Conservation (phyloP, 257 asterid species). For the Thymus quinquecostatus region DNA sequence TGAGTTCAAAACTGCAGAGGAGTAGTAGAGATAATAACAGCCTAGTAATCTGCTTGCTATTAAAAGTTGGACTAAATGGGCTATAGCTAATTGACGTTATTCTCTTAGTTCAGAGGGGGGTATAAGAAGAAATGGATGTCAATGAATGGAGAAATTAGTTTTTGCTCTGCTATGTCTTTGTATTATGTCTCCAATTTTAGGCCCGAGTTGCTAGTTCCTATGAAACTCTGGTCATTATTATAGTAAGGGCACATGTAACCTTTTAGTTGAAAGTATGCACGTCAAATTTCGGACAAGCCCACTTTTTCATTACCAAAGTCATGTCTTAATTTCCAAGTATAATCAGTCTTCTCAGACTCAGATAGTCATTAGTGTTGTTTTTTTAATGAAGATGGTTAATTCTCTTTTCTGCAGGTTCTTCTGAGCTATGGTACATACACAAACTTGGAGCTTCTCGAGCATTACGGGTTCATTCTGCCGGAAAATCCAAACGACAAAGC, state of each 20-base stretch:
- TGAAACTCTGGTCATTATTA: too few relatives aligned
- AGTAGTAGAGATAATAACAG: neutral
- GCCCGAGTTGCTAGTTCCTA: slow-evolving; percentile 1
- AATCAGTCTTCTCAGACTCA: neutral
- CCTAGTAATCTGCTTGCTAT: neutral
- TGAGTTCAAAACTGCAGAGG: neutral
- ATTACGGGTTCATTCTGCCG: slow-evolving; percentile 80
- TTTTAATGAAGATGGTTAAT: neutral
- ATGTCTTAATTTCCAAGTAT: too few relatives aligned
- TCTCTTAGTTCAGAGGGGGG: neutral
- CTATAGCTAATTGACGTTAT: neutral
- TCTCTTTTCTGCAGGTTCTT: slow-evolving; percentile 61
- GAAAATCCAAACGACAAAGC: slow-evolving; percentile 83
- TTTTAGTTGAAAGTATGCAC: too few relatives aligned
- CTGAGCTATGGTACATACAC: slow-evolving; percentile 94
- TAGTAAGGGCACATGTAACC: too few relatives aligned
- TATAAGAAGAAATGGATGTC: too few relatives aligned
- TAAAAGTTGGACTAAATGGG: slow-evolving; percentile 4
- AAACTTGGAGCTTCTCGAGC: slow-evolving; percentile 90
- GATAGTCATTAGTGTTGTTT: too few relatives aligned
- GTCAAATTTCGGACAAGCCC: too few relatives aligned
- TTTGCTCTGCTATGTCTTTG: neutral
- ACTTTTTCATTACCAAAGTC: too few relatives aligned
- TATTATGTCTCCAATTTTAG: neutral
- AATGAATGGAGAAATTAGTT: neutral